These are phyloP conservation scores for Nigrospora oryzae DNA, from an alignment of 2,329 filamentous ascomycete species.

Conservation along the genomic window DNA sequence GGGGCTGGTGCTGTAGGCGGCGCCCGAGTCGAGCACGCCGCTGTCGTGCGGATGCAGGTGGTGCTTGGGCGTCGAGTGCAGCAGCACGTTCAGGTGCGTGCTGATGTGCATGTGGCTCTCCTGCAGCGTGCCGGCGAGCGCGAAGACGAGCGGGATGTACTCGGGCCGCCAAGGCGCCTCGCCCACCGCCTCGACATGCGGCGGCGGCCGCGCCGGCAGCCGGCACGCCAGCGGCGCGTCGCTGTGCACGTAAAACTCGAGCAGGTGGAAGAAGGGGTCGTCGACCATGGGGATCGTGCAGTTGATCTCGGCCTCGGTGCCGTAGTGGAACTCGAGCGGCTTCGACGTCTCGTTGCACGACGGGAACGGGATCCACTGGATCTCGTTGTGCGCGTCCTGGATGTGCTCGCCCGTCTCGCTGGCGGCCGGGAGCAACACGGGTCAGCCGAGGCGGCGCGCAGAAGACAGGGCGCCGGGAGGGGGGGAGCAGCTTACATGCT, in stretches of 20 bases:
- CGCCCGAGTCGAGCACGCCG: slow-evolving; percentile 78
- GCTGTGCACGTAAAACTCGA: slow-evolving; percentile 97
- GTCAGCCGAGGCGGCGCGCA: neutral
- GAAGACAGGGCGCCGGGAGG: neutral
- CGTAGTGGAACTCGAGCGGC: slow-evolving; percentile 81
- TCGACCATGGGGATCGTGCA: slow-evolving; percentile 72
- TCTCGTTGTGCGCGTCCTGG: slow-evolving; percentile 68
- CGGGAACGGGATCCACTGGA: slow-evolving; percentile 89
- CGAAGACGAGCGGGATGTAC: slow-evolving; percentile 81
- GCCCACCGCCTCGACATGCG: slow-evolving; percentile 45
- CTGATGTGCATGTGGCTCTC: slow-evolving; percentile 83
- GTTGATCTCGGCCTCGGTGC: slow-evolving; percentile 71
- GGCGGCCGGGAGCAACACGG: neutral
- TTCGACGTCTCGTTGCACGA: slow-evolving; percentile 79
- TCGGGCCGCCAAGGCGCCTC: slow-evolving; percentile 41
- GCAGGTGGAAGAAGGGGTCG: slow-evolving; percentile 77
- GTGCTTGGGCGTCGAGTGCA: slow-evolving; percentile 61
- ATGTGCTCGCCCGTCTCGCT: slow-evolving; percentile 89
- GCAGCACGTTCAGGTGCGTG: slow-evolving; percentile 79
- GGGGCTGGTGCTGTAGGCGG: slow-evolving; percentile 77
- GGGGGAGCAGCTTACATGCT: slow-evolving; percentile 49
- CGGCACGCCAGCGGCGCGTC: slow-evolving; percentile 91
- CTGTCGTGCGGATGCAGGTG: slow-evolving; percentile 55
- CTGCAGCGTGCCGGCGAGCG: slow-evolving; percentile 82
- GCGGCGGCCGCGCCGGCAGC: slow-evolving; percentile 66